Evolutionary conservation across 495 filamentous ascomycete species (phyloP).

Genomic region (Xylaria palmicola): DNA sequence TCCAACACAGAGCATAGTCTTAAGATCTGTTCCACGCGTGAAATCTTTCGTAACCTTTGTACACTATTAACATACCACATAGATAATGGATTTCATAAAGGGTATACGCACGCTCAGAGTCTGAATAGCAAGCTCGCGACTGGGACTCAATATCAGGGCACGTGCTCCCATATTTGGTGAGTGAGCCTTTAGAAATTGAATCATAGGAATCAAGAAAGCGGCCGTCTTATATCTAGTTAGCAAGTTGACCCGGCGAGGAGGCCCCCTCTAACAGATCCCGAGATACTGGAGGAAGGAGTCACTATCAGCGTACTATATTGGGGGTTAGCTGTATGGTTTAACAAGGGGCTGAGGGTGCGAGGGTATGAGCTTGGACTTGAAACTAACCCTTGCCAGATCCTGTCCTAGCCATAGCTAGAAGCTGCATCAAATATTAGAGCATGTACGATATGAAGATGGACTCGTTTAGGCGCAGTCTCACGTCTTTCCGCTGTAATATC

Average conservation of each 20-base stretch:
- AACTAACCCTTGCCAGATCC: slow-evolving; percentile 75
- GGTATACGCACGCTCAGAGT: slow-evolving; percentile 56
- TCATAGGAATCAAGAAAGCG: slow-evolving; percentile 97
- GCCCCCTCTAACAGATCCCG: background rate
- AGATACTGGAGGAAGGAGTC: background rate
- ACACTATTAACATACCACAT: background rate
- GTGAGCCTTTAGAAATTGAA: slow-evolving; percentile 89
- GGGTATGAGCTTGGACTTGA: background rate
- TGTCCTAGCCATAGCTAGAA: slow-evolving; percentile 96
- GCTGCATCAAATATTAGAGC: slow-evolving; percentile 25
- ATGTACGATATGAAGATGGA: background rate
- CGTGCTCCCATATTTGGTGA: slow-evolving; percentile 80
- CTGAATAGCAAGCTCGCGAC: slow-evolving; percentile 88
- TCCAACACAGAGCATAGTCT: slow-evolving; percentile 83
- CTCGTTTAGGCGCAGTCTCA: background rate
- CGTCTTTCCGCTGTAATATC: slow-evolving; percentile 38
- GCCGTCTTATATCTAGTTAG: slow-evolving; percentile 55
- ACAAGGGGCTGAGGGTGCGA: background rate
- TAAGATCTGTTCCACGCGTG: slow-evolving; percentile 83
- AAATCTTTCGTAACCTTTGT: slow-evolving; percentile 87
- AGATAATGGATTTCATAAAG: background rate
- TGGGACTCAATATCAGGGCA: slow-evolving; percentile 85
- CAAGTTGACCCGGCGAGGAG: background rate
- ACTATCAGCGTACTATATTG: background rate
- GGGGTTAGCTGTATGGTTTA: background rate